Evolutionary conservation across 768 basidiomycete species (phyloP).

Genomic region (Tricholoma furcatifolium): DNA sequence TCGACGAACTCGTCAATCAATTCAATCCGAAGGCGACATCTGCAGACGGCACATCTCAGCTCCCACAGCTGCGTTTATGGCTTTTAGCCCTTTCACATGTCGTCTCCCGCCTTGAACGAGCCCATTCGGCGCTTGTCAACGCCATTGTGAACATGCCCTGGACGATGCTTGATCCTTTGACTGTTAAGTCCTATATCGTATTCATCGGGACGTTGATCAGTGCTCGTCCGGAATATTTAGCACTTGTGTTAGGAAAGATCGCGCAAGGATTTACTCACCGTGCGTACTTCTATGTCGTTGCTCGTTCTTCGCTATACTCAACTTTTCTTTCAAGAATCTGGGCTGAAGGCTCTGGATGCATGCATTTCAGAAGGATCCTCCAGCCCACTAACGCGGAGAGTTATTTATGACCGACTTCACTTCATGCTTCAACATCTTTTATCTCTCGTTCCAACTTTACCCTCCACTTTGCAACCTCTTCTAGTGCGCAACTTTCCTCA

Average conservation of each 20-base stretch:
- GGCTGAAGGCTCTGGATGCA: constrained; percentile 59
- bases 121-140: constrained; percentile 78
- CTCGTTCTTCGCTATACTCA: constrained; percentile 2
- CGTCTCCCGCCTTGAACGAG: constrained; percentile 83
- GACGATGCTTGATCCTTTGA: constrained; percentile 83
- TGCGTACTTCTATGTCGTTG: constrained; percentile 39
- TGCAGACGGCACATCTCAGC: constrained; percentile 33
- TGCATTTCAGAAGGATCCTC: constrained; percentile 63
- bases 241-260: constrained; percentile 76
- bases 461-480: constrained; percentile 82
- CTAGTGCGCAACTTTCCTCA: constrained; percentile 88
- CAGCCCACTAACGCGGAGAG: constrained; percentile 72
- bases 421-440: constrained; percentile 84
- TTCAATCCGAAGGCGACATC: constrained; percentile 57
- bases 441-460: constrained; percentile 87
- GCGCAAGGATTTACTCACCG: constrained; percentile 88
- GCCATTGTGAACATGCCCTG: constrained; percentile 88
- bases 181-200: constrained; percentile 85
- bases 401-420: constrained; percentile 86
- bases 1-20: constrained; percentile 87
- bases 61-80: constrained; percentile 71
- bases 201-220: constrained; percentile 92
- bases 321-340: constrained; percentile 55
- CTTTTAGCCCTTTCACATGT: constrained; percentile 87
- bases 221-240: constrained; percentile 89